Evolutionary conservation across 768 basidiomycete species (phyloP).

Genomic region (Lentinula raphanica): DNA sequence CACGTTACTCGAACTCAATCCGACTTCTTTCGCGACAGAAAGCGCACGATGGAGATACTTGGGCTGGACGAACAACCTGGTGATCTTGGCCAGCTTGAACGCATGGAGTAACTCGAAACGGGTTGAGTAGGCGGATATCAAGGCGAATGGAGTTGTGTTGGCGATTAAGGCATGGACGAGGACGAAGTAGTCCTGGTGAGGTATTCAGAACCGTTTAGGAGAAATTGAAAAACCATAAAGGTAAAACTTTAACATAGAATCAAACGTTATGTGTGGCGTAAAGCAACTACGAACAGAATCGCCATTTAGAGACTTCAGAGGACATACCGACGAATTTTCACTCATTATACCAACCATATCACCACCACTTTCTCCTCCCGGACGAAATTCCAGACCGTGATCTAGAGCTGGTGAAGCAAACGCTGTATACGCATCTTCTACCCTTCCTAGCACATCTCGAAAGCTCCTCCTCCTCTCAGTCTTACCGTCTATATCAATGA

Average conservation of each 20-base stretch:
- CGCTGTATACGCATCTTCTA: slow-evolving; percentile 53
- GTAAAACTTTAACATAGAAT: too few relatives aligned
- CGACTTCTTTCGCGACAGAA: slow-evolving; percentile 30
- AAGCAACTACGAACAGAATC: too few relatives aligned
- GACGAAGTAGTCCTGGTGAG: slow-evolving; percentile 46
- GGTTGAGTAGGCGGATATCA: slow-evolving; percentile 52
- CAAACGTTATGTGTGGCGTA: too few relatives aligned
- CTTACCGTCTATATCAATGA: slow-evolving; percentile 52
- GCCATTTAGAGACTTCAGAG: too few relatives aligned
- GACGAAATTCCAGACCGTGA: slow-evolving; percentile 53
- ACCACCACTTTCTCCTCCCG: slow-evolving; percentile 25
- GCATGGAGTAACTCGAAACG: slow-evolving; percentile 50
- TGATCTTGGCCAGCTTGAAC: slow-evolving; percentile 41
- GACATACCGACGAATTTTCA: slow-evolving; percentile 59
- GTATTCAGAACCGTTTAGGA: background rate
- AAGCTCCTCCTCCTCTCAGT: slow-evolving; percentile 43
- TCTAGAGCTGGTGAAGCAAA: slow-evolving; percentile 38
- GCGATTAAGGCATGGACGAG: slow-evolving; percentile 45
- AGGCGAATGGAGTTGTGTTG: slow-evolving; percentile 46
- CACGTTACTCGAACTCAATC: slow-evolving; percentile 37
- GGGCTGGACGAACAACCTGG: slow-evolving; percentile 50
- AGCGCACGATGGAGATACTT: slow-evolving; percentile 36
- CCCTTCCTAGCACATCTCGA: slow-evolving; percentile 44
- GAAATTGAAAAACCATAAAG: too few relatives aligned
- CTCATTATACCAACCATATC: slow-evolving; percentile 69